Conservation (phyloP, 176 grass and related monocot species). For the Carex cristatella region DNA sequence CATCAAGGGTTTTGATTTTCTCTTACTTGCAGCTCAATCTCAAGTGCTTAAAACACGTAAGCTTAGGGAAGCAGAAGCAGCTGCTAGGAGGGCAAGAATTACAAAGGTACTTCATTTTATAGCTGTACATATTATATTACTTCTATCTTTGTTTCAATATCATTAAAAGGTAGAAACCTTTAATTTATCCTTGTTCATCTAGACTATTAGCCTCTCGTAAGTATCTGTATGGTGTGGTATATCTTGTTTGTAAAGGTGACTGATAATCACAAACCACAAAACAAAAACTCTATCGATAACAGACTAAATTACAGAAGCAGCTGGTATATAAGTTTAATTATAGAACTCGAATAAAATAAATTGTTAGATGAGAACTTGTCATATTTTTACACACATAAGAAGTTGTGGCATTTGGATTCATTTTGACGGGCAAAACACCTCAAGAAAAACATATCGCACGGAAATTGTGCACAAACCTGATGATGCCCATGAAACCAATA, state of each 20-base stretch:
- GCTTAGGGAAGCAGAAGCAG: conserved; percentile 84
- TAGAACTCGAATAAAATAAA: not conserved
- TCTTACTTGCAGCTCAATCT: conserved; percentile 38
- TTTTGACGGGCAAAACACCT: not conserved
- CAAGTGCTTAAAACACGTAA: conserved; percentile 83
- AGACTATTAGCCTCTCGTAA: not conserved
- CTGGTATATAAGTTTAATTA: not conserved
- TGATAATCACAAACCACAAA: too few relatives aligned
- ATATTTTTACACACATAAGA: not conserved
- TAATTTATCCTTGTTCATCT: not conserved
- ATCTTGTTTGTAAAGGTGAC: not conserved
- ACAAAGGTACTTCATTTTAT: conserved; percentile 45
- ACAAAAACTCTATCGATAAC: not conserved
- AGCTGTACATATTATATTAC: not conserved
- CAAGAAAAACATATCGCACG: not conserved
- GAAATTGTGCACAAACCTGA: not conserved
- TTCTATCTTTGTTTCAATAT: not conserved
- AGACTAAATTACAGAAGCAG: too few relatives aligned
- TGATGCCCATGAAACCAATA: not conserved
- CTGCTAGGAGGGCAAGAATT: conserved; percentile 56
- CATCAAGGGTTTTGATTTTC: not conserved
- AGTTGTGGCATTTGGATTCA: not conserved
- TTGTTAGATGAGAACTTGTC: not conserved
- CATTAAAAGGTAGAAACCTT: not conserved
- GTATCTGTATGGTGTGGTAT: not conserved